These are phyloP conservation scores for Epichloe glyceriae DNA, from an alignment of 2,329 filamentous ascomycete genomes.

Conservation along the genomic window DNA sequence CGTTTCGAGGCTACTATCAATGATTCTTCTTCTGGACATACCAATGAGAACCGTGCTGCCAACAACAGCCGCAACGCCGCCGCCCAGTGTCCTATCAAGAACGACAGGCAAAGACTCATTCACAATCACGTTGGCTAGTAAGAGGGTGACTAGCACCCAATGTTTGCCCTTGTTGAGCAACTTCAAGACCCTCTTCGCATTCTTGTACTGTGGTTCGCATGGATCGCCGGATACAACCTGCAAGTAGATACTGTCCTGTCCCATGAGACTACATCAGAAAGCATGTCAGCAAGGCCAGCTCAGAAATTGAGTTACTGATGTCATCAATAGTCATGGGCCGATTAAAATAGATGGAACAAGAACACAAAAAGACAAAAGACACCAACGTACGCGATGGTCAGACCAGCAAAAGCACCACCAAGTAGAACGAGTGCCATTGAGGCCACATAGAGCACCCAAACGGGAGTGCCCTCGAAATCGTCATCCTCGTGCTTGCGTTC, in stretches of 20 bases:
- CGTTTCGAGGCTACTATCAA: too few species aligned
- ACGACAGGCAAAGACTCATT: conserved; percentile 96
- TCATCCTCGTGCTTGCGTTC: conserved; percentile 27
- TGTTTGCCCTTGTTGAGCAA: conserved; percentile 84
- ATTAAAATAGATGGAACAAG: conserved; percentile 3
- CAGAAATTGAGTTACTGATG: not conserved
- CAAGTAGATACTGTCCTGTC: conserved; percentile 87
- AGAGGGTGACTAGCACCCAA: conserved; percentile 90
- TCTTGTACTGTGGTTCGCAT: conserved; percentile 71
- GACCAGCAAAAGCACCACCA: conserved; percentile 84
- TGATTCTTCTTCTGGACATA: conserved; percentile 29
- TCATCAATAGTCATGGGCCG: not conserved
- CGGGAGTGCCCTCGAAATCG: conserved; percentile 44
- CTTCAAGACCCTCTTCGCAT: conserved; percentile 68
- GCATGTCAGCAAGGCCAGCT: not conserved
- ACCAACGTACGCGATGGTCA: conserved; percentile 66
- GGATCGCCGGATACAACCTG: conserved; percentile 84
- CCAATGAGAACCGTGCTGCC: conserved; percentile 90
- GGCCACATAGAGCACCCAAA: conserved; percentile 72
- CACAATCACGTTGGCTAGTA: conserved; percentile 93
- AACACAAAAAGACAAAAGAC: not conserved
- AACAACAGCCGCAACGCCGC: conserved; percentile 86
- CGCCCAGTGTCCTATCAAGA: conserved; percentile 82
- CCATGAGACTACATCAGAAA: conserved; percentile 37
- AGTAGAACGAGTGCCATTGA: conserved; percentile 72